Base-by-base conservation (phyloP, 2,329 filamentous ascomycete genomes). In the Phialophora chinensis region DNA sequence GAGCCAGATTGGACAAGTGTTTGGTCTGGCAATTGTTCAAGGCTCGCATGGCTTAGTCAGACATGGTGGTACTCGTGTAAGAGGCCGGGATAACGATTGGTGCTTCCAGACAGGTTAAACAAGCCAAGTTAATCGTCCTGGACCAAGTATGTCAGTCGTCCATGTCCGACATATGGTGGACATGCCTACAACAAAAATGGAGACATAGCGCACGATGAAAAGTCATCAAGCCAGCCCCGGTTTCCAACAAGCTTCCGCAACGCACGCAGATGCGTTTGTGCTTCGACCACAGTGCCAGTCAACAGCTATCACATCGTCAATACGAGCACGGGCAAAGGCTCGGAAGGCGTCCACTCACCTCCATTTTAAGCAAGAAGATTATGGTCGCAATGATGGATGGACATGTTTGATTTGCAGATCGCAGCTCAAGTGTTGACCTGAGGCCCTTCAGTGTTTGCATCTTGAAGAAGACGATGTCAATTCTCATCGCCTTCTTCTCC, bases 61-160 rank as follows among this genome's bases (percentile, higher is more conserved):
- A 54, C 52, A 54, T 54, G 23, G 23, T 25, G 52, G 52, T 54
- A 31, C 27, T 54, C 20, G 52, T 10, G 27, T 31, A 54, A 11
- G 52, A 17, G 25, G 50, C 20, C 11, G 23, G 50, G 4, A 53
- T 23, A 53, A 53, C 11, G n/a, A 53, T 23, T 8, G 50, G 50
- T 14, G 50, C 17, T 27, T 53, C 50, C 25, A 11, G 50, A 12
- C n/a, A 23, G 23, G 20, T 23, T 23, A 27, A 53, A 27, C 50
- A 53, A 53, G 50, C 50, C 23, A 53, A 27, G 12, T 53, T 53
- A 25, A 53, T 27, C 12, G 50, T 53, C n/a, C 50, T 53, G 23
- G 4, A 27, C n/a, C 20, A 29, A 29, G 50, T 23, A 25, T 27
- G 50, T 53, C 50, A 53, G 11, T 23, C 7, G 25, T 53, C 25